Conservation (phyloP, 2,329 filamentous ascomycete genomes). For the Aspergillus ruber region DNA sequence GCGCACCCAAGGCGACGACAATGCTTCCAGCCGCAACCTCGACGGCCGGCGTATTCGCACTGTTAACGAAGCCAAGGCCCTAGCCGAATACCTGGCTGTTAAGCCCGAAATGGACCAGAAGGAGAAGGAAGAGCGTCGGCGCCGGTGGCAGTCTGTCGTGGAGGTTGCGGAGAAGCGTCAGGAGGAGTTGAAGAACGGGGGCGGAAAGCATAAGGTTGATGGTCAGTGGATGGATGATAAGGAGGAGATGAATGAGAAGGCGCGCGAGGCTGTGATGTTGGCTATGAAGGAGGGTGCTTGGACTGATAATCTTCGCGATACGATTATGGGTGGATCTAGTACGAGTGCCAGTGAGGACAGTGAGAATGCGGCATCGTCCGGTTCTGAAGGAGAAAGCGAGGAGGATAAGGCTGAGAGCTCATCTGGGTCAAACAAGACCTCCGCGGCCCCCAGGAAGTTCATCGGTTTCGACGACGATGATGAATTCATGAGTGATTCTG, state of each 20-base stretch:
- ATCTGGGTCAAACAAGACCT: constrained; percentile 20
- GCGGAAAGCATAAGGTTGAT: constrained; percentile 61
- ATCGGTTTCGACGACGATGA: constrained; percentile 46
- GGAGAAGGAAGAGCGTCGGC: constrained; percentile 78
- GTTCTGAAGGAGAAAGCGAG: constrained; percentile 31
- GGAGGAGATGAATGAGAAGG: constrained; percentile 80
- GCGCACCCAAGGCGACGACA: constrained; percentile 72
- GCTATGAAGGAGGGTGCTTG: constrained; percentile 58
- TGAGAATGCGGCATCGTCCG: constrained; percentile 23
- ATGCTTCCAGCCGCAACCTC: constrained; percentile 85
- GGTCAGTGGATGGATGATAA: constrained; percentile 94
- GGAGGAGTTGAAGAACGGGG: constrained; percentile 73
- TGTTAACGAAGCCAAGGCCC: constrained; percentile 87
- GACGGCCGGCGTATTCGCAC: constrained; percentile 86
- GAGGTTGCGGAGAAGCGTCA: constrained; percentile 76
- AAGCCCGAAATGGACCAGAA: constrained; percentile 97
- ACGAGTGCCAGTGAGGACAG: constrained; percentile 37
- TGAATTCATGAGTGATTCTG: constrained; percentile 41
- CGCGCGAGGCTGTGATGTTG: constrained; percentile 67
- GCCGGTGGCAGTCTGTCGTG: constrained; percentile 80
- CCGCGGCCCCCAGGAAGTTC: constrained; percentile 28
- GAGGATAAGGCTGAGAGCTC: constrained; percentile 28
- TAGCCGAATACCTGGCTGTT: constrained; percentile 89
- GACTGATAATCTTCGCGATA: constrained; percentile 37
- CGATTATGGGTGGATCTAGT: constrained; percentile 28